Conservation (phyloP, 2,329 filamentous ascomycete species). For the Trichoderma sp. region DNA sequence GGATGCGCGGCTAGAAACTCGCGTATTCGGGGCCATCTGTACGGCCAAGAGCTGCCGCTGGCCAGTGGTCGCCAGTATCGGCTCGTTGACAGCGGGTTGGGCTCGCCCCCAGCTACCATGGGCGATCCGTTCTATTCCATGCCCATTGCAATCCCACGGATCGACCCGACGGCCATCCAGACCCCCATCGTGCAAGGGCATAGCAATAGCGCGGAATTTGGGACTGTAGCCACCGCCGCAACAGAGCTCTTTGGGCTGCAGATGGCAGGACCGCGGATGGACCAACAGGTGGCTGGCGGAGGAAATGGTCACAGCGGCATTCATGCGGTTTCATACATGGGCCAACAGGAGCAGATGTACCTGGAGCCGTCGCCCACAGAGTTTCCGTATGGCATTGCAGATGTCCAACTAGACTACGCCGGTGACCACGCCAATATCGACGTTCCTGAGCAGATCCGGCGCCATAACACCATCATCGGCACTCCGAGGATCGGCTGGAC, state of each 20-base stretch:
- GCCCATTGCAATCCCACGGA: constrained; percentile 32
- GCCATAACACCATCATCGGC: constrained; percentile 21
- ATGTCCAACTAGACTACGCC: constrained; percentile 37
- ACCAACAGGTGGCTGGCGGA: constrained; percentile 21
- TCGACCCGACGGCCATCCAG: constrained; percentile 31
- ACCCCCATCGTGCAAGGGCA: constrained; percentile 28
- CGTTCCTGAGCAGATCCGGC: constrained; percentile 8
- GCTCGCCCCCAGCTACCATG: constrained; percentile 32
- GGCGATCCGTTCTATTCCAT: constrained; percentile 34
- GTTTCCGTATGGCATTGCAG: constrained; percentile 36
- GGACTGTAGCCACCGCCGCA: constrained; percentile 6
- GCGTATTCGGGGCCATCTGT: constrained; percentile 34
- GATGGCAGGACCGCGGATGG: constrained; percentile 25
- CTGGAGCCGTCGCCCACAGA: constrained; percentile 31
- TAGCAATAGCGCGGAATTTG: constrained; percentile 6
- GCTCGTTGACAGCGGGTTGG: constrained; percentile 25
- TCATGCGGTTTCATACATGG: constrained; percentile 19
- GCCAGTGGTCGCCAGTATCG: constrained; percentile 9
- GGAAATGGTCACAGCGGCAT: constrained; percentile 13
- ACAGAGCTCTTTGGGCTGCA: constrained; percentile 28
- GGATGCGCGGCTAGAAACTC: constrained; percentile 40
- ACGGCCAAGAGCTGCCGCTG: constrained; percentile 33
- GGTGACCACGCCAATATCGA: constrained; percentile 24
- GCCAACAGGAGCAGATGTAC: constrained; percentile 30
- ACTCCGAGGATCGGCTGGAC: constrained; percentile 18